Conservation (phyloP, 805 yeast species). For the Wickerhamiella hasegawae region DNA sequence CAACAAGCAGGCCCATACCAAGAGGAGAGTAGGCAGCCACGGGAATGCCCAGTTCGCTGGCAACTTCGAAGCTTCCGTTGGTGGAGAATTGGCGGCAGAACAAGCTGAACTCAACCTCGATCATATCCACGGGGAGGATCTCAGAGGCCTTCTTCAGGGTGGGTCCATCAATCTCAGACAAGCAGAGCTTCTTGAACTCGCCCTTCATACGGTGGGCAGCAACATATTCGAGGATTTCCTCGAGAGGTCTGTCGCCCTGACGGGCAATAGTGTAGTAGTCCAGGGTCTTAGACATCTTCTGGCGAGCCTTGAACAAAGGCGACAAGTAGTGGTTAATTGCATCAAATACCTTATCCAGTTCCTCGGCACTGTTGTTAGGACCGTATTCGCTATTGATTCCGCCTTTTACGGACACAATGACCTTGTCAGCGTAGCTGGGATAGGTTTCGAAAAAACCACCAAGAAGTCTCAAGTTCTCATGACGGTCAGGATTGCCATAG, state of each 20-base stretch:
- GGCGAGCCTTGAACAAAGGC: slow-evolving; percentile 14
- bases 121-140: slow-evolving; percentile 42
- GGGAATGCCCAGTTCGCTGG: slow-evolving; percentile 44
- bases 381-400: slow-evolving; percentile 26
- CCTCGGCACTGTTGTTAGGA: slow-evolving; percentile 38
- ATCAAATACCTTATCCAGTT: slow-evolving; percentile 33
- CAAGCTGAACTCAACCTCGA: slow-evolving; percentile 68
- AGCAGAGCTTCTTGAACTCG: slow-evolving; percentile 49
- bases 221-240: slow-evolving; percentile 40
- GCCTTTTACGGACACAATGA: slow-evolving; percentile 56
- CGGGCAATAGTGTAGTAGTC: slow-evolving; percentile 64
- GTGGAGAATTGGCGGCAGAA: slow-evolving; percentile 44
- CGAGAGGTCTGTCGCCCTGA: slow-evolving; percentile 37
- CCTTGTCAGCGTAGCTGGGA: slow-evolving; percentile 40
- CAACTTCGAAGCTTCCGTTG: slow-evolving; percentile 48
- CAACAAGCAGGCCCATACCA: slow-evolving; percentile 65
- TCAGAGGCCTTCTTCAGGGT: slow-evolving; percentile 44
- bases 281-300: slow-evolving; percentile 10
- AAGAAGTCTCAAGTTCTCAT: slow-evolving; percentile 38
- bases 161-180: slow-evolving; percentile 54
- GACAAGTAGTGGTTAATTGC: slow-evolving; percentile 17
- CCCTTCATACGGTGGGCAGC: slow-evolving; percentile 36
- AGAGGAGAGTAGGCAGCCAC: slow-evolving; percentile 73
- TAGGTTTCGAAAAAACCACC: slow-evolving; percentile 38
- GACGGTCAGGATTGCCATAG: slow-evolving; percentile 40